These are phyloP conservation scores for Boletus coccyginus DNA, from an alignment of 768 basidiomycete genomes.

Conservation along the genomic window DNA sequence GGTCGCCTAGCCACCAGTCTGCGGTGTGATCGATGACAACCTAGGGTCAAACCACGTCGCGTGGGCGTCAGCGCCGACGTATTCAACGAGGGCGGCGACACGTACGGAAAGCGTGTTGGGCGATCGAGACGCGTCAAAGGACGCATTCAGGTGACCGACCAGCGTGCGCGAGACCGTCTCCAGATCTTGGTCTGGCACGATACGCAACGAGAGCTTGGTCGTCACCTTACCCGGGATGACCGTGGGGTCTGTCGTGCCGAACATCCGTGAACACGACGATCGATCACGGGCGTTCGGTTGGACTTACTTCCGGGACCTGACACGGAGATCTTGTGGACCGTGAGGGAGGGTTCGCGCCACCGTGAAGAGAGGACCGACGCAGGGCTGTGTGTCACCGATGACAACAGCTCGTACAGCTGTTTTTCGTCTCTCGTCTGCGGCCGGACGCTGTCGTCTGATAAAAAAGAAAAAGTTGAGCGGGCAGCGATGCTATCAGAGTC, in stretches of 20 bases:
- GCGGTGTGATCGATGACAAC: constrained; percentile 79
- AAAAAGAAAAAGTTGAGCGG: too few species aligned
- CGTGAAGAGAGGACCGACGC: constrained; percentile 68
- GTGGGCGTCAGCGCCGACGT: background rate
- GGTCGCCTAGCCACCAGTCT: constrained; percentile 94
- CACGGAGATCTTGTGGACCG: constrained; percentile 80
- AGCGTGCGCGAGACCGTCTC: constrained; percentile 64
- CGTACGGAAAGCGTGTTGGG: constrained; percentile 70
- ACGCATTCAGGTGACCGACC: constrained; percentile 50
- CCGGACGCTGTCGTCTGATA: constrained; percentile 77
- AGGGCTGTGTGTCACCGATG: constrained; percentile 63
- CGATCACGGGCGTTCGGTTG: background rate
- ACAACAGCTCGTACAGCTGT: constrained; percentile 63
- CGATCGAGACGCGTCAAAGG: constrained; percentile 61
- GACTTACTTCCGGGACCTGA: constrained; percentile 76
- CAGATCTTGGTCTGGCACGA: constrained; percentile 91
- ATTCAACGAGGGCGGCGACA: background rate
- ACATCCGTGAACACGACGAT: background rate
- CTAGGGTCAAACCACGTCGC: constrained; percentile 34
- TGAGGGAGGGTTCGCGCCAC: constrained; percentile 90
- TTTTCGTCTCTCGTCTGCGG: constrained; percentile 65
- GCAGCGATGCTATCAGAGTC: background rate
- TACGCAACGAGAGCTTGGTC: constrained; percentile 85
- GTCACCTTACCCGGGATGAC: constrained; percentile 84
- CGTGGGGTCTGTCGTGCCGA: constrained; percentile 58